phyloP scores from a whole-genome alignment of 2,329 filamentous ascomycete genomes.

The Fusarium annulatum region DNA sequence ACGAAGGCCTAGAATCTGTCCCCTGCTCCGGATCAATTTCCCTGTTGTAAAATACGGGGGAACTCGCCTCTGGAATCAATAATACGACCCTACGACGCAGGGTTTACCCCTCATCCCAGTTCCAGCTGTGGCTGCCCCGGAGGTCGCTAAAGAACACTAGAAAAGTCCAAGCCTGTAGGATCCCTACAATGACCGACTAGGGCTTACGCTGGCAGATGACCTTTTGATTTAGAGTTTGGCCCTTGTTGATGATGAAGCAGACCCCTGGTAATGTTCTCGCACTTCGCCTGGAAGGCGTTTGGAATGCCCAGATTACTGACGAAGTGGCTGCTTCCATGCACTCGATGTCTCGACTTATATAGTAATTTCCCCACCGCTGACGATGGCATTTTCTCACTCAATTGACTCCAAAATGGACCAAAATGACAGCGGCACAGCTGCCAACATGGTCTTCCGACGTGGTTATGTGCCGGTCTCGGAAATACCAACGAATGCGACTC shows the following conservation, averaged over 20 bases:
- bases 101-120: not conserved
- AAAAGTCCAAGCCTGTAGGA: not conserved
- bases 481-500: conserved; percentile 27
- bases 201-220: not conserved
- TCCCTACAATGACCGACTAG: not conserved
- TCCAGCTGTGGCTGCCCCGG: not conserved
- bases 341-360: not conserved
- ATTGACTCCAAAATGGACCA: not conserved
- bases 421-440: not conserved
- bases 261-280: not conserved
- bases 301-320: not conserved
- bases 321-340: not conserved
- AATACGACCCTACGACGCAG: not conserved
- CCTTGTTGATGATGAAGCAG: not conserved
- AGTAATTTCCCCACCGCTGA: not conserved
- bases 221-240: not conserved
- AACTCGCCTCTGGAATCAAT: not conserved
- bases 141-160: not conserved
- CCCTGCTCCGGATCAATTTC: not conserved
- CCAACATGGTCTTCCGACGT: conserved; percentile 1
- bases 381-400: not conserved
- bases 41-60: not conserved
- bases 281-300: not conserved
- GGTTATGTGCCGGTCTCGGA: conserved; percentile 24
- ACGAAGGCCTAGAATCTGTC: not conserved